Base-by-base conservation (phyloP, 2,329 filamentous ascomycete species). In the Nemania sp. region DNA sequence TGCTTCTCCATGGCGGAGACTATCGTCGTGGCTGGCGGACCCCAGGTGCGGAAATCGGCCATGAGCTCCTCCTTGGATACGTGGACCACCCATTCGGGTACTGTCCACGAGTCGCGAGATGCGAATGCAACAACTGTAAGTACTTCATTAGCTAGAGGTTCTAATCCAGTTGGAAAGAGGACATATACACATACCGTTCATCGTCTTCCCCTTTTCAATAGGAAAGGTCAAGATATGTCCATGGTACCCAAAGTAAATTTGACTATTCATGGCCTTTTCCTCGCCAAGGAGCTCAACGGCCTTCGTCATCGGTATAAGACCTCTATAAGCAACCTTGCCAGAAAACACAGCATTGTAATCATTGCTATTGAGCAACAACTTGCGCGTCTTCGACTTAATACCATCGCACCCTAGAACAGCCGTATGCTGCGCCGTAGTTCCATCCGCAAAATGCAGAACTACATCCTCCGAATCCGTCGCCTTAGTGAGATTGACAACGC, bases 141-240 rank as follows among this genome's bases (percentile, higher is more conserved):
- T 3, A 26, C n/a, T 24, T 6, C 11, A 15, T 51, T 23, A 57
- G 41, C 34, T n/a, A 43, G 8, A 26, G 5, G 42, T 8, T 4
- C 17, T 24, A 14, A 31, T 9, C n/a, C 20, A 39, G 19, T 41
- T 12, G 3, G 9, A 37, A 9, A 1, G 9, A 5, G 8, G 12
- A 31, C 8, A 22, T 8, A 30, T 19, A 2, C 15, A 39, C 64
- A n/a, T 26, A 65, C 64, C 63, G 44, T 67, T 67, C 63, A 66
- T 63, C 2, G 60, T 67, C 47, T 60, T 64, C 11, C 65, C 64
- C 36, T 61, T 59, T 17, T 65, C 62, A 8, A 66, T 66, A 2
- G 84, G 81, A 58, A 84, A 86, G 0, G 81, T 84, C n/a, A 87
- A 69, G 0, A 86, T 64, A 62, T 87, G 84, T 0, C 78, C 78